Evolutionary conservation across 495 filamentous ascomycete genomes (phyloP), one percentile per base, ranked within the genome.

Genomic region (Penicillium fimorum): DNA sequence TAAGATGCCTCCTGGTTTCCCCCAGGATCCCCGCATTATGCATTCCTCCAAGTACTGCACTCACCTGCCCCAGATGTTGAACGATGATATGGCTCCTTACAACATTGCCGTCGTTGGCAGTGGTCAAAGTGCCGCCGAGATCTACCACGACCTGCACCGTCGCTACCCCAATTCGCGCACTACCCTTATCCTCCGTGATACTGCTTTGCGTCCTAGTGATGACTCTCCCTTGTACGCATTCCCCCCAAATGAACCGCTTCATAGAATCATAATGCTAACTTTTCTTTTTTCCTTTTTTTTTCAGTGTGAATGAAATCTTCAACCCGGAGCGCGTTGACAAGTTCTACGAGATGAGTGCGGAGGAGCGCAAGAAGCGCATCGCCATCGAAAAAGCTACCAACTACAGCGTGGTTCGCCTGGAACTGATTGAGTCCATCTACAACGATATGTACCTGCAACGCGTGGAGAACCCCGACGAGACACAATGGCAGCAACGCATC

Each of bases 241-340:
- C 45, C n/a, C 53, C 11, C 25, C 7, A 22, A 25, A 13, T 13
- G 2, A 2, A n/a, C 12, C 27, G 7, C 27, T 4, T n/a, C 29
- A 47, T 20, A 15, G 3, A 20, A 47, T 2, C 45, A 15, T 18
- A 13, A 43, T 32, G 15, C 45, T 47, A 47, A 47, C 27, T 8
- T n/a, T 49, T 41, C 24, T 20, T 6, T 35, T 8, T n/a, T 49
- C 37, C 24, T 20, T 6, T 35, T 45, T 24, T 58, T 47, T 41
- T 20, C 15, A 96, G 92, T 62, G 91, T 98, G 53, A 98, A 98
- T 70, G 92, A 93, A 61, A 87, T 97, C 60, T 98, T 98, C 78
- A 88, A 97, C 70, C 92, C 93, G 4, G 82, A 86, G 40, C 85
- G 84, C 25, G 85, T 95, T 7, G 87, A 96, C 60, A 74, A 71